A percentile compares a stretch with the other conserved stretches of the same genome.
phyloP scores from a whole-genome alignment of 805 yeast species.

The Candida corydali region DNA sequence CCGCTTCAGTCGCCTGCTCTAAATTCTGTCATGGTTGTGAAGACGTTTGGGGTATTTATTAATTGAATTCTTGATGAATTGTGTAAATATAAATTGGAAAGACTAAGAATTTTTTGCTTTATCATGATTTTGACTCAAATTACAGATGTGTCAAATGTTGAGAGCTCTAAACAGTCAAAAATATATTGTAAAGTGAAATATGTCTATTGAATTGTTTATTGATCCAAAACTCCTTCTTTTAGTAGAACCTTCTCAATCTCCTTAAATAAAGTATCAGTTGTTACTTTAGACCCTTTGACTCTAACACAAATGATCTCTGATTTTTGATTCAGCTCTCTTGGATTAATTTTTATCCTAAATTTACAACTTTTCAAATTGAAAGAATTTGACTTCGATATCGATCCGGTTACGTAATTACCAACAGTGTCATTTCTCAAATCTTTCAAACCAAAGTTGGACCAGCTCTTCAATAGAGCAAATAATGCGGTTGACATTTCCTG shows the following conservation, averaged over 20 bases:
- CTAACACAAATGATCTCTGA: conserved; percentile 58
- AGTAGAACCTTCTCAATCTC: conserved; percentile 64
- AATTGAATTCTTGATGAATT: conserved; percentile 5
- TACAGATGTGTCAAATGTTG: too few relatives aligned
- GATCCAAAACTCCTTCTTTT: conserved; percentile 60
- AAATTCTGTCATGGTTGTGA: conserved; percentile 98
- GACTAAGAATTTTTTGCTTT: neutral
- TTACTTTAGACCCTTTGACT: conserved; percentile 60
- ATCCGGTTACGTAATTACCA: conserved; percentile 50
- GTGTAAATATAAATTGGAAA: neutral
- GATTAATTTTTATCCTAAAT: conserved; percentile 51
- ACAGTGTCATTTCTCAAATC: conserved; percentile 45
- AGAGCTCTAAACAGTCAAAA: too few relatives aligned
- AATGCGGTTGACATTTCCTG: conserved; percentile 64
- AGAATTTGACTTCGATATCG: conserved; percentile 57
- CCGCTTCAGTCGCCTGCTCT: conserved; percentile 97
- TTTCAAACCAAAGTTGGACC: conserved; percentile 70
- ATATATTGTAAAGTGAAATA: too few relatives aligned
- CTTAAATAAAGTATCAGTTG: conserved; percentile 53
- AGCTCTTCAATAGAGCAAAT: conserved; percentile 55
- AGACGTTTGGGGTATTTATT: conserved; percentile 88
- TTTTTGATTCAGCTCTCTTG: conserved; percentile 37
- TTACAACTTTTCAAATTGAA: conserved; percentile 60
- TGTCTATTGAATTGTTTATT: conserved; percentile 2
- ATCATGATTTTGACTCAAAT: too few relatives aligned